These are phyloP conservation scores for Castanospermum australe DNA, from an alignment of 306 rosid genomes.

Conservation along the genomic window DNA sequence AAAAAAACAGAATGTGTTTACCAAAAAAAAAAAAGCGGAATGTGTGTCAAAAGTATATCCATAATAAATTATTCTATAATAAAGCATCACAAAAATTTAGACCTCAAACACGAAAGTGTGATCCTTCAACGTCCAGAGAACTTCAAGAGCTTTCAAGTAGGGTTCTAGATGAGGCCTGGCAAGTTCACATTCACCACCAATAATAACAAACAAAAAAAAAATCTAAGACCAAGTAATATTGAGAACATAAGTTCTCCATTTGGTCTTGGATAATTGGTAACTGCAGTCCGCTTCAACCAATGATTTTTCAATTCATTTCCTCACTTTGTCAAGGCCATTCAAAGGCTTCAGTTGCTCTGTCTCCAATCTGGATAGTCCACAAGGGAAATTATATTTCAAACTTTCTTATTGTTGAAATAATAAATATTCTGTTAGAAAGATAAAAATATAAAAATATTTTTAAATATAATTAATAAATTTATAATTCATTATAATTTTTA, in stretches of 20 bases:
- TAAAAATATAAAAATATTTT: too few species aligned
- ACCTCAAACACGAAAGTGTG: constrained; percentile 75
- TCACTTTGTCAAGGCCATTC: constrained; percentile 49
- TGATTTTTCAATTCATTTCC: constrained; percentile 68
- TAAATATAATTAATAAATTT: too few species aligned
- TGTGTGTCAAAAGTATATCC: not conserved
- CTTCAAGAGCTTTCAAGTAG: constrained; percentile 63
- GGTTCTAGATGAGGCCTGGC: constrained; percentile 68
- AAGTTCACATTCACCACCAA: constrained; percentile 64
- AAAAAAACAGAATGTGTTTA: too few species aligned
- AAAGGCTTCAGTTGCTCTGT: constrained; percentile 51
- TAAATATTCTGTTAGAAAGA: too few species aligned
- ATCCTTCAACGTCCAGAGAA: constrained; percentile 54
- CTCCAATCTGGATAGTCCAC: constrained; percentile 50
- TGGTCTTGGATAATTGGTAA: constrained; percentile 63
- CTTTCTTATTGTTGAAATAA: too few species aligned
- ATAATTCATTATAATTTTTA: too few species aligned
- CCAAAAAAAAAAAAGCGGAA: too few species aligned
- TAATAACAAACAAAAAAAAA: constrained; percentile 56
- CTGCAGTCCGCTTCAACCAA: constrained; percentile 67
- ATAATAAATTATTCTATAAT: not conserved
- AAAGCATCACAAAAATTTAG: constrained; percentile 4
- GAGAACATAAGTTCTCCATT: constrained; percentile 73
- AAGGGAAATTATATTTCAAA: not conserved
- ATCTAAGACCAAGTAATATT: constrained; percentile 54